Base-by-base conservation (phyloP, 2,329 filamentous ascomycete species). In the Teratosphaeria epicoccoides region DNA sequence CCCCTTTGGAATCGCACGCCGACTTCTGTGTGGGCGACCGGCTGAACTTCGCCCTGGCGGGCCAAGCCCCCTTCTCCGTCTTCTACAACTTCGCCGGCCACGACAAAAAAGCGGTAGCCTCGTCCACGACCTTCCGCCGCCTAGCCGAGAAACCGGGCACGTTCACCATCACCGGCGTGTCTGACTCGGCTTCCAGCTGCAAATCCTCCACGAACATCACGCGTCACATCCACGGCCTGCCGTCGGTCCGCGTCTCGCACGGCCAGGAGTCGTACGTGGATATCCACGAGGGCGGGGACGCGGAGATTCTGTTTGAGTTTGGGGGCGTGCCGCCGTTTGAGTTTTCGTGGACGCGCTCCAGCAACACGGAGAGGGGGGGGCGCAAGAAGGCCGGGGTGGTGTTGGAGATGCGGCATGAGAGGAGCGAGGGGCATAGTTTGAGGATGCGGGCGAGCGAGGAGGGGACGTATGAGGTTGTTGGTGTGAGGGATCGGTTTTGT, bases 21-120 rank as follows among this genome's bases (percentile, higher is more conserved):
- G 88, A 98, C 71, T 96, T 91, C 71, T 98, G 93, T 69, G 90
- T 98, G 10, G 93, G 94, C 58, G 93, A 98, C 68, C 85, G 90
- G 50, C 85, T 98, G 58, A 86, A 87, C 3, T 98, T 95, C 71
- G 89, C 88, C 0, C 81, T 98, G 5, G 88, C 88, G 1, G 94
- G 93, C 44, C 87, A 87, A 50, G 84, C 89, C 17, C 94, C 94
- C 0, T 98, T 98, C 68, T 88, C 91, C 44, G 85, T 98, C 44
- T 85, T 84, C 68, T 98, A 98, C 72, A 86, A 82, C 10, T 98
- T 98, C 71, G 83, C 90, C 60, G 85, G 84, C 51, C 78, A 80
- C 43, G 75, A 81, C 51, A 84, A 87, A 71, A 91, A 88, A 67
- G 93, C 91, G 17, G 84, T 85, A 58, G 84, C 86, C 11, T 73